Conservation (phyloP, 441 rosid species). For the Brassica hybrid region DNA sequence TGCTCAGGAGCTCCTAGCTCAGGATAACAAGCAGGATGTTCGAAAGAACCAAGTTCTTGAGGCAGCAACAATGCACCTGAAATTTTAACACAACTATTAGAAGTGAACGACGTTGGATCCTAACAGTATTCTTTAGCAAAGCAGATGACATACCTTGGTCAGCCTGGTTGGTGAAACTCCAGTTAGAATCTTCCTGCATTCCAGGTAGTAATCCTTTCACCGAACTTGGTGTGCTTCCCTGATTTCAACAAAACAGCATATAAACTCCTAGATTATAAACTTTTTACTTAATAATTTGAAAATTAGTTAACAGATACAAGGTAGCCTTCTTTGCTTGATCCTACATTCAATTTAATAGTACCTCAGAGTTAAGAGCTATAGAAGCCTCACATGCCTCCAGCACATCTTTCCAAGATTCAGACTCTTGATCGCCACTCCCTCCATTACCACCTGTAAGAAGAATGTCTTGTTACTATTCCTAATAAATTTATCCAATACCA, state of each 20-base stretch:
- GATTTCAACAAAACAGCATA: conserved; percentile 31
- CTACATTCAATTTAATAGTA: not conserved
- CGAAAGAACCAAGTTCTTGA: conserved; percentile 52
- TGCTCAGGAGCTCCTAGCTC: conserved; percentile 44
- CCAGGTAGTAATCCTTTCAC: conserved; percentile 38
- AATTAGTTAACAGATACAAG: conserved; percentile 21
- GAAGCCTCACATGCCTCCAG: conserved; percentile 51
- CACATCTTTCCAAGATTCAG: conserved; percentile 62
- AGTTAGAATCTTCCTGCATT: conserved; percentile 46
- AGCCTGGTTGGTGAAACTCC: conserved; percentile 49
- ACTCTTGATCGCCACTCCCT: conserved; percentile 49
- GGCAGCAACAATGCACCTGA: conserved; percentile 55
- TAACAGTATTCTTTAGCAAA: conserved; percentile 25
- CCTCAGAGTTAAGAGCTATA: conserved; percentile 48
- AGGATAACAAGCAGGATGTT: conserved; percentile 54
- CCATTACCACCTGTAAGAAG: conserved; percentile 52
- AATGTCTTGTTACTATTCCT: not conserved
- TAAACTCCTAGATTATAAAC: not conserved
- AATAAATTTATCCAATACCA: not conserved
- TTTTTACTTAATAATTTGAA: not conserved
- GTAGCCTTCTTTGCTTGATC: conserved; percentile 1
- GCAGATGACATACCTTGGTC: conserved; percentile 52
- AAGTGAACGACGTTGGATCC: conserved; percentile 18
- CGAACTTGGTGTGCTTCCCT: conserved; percentile 53
- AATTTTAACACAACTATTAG: conserved; percentile 41